Conservation (phyloP, 1,284 basidiomycete genomes). For the Melanopsichium pennsylvanicum region DNA sequence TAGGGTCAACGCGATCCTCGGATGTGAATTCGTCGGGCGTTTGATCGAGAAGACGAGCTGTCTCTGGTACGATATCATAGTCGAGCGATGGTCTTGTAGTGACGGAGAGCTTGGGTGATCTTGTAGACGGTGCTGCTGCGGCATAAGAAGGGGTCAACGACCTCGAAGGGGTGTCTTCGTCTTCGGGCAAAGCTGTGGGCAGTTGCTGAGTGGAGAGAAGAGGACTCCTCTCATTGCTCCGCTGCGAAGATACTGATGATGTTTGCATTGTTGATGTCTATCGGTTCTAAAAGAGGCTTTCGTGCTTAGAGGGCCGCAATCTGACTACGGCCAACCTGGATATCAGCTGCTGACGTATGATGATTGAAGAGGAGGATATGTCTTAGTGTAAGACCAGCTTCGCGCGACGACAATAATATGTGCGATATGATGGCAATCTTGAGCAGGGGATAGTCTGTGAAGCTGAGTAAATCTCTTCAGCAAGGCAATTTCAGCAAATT, state of each 20-base stretch:
- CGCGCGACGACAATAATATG: too few species aligned
- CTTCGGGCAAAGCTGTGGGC: background rate
- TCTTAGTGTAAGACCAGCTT: too few species aligned
- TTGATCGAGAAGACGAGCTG: conserved; percentile 17
- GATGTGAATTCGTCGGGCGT: background rate
- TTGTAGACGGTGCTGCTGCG: background rate
- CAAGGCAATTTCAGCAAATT: too few species aligned
- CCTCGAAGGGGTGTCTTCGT: conserved; percentile 13
- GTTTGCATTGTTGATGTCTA: conserved; percentile 11
- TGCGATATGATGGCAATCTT: too few species aligned
- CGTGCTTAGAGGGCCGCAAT: too few species aligned
- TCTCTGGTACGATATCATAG: conserved; percentile 5
- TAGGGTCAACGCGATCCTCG: background rate
- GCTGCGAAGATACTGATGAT: conserved; percentile 22
- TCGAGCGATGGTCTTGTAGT: conserved; percentile 12
- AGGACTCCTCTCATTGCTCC: conserved; percentile 35
- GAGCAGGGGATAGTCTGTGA: too few species aligned
- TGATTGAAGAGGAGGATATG: too few species aligned
- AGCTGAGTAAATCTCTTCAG: too few species aligned
- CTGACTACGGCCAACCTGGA: too few species aligned
- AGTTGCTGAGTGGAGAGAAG: conserved; percentile 21
- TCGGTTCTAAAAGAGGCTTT: too few species aligned
- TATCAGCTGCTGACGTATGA: too few species aligned
- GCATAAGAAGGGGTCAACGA: conserved; percentile 19
- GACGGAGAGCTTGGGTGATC: conserved; percentile 25